Evolutionary conservation across 2,329 filamentous ascomycete genomes (phyloP), one percentile per base, ranked within the genome.

Genomic region (Aspergillus persii): DNA sequence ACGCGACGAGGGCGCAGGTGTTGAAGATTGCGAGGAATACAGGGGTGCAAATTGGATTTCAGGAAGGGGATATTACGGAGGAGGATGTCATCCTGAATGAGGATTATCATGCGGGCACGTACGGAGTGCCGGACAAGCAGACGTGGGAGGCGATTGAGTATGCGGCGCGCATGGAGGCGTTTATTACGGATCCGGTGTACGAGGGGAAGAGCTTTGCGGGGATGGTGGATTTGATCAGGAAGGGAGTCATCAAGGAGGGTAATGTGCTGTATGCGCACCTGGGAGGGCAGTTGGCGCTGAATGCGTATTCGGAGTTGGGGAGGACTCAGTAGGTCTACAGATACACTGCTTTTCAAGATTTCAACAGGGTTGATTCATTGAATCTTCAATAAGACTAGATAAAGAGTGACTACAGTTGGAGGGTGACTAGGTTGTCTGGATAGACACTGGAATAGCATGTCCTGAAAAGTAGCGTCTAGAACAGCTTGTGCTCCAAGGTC

Each of bases 401-500:
- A 27, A 70, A 1, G 70, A 73, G 63, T 59, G 69, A 64, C 67
- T 64, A 61, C 61, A 70, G 69, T 71, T 69, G 62, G 65, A 49
- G 4, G 11, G 4, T 23, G 44, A 47, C 23, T 47, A 26, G 44
- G 36, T 41, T 23, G 18, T 23, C 18, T 23, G 18, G 18, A 23
- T 23, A 23, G 18, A 23, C 18, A 23, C 18, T 23, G 18, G 18
- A 23, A 23, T 23, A 23, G 18, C 1, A 23, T 23, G 18, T 23
- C 18, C 18, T 23, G 18, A 23, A 23, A 23, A 23, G 18, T 2
- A 23, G 18, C 18, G 23, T 5, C 44, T 85, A 91, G 76, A 97
- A 93, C 65, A 98, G 86, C 87, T 98, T 99, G 83, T 98, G 94
- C 85, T 99, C 95, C 55, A 98, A 86, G 46, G 93, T 97, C 95